These are phyloP conservation scores for Fusarium sp. DNA, from an alignment of 2,329 filamentous ascomycete genomes.

Conservation along the genomic window DNA sequence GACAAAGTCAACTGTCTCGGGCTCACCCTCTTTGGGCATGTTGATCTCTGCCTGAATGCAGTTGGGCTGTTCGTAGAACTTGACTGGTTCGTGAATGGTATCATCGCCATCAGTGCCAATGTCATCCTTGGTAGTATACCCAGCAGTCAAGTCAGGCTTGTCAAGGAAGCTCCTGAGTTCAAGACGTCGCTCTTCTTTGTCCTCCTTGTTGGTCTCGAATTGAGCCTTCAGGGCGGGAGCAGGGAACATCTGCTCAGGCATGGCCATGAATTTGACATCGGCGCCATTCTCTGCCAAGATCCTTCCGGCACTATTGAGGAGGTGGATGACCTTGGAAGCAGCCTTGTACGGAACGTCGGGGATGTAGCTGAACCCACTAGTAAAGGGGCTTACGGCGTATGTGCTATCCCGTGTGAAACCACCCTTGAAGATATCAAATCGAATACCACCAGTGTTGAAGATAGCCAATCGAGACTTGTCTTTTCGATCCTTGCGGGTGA, in stretches of 20 bases:
- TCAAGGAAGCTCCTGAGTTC: slow-evolving; percentile 47
- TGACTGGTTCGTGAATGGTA: slow-evolving; percentile 80
- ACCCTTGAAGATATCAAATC: slow-evolving; percentile 96
- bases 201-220: slow-evolving; percentile 21
- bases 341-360: slow-evolving; percentile 82
- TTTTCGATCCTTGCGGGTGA: slow-evolving; percentile 67
- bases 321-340: slow-evolving; percentile 74
- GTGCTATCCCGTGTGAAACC: slow-evolving; percentile 89
- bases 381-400: slow-evolving; percentile 89
- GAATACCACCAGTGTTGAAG: slow-evolving; percentile 89
- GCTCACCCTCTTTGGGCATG: slow-evolving; percentile 68
- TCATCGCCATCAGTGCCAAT: slow-evolving; percentile 88
- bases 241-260: slow-evolving; percentile 58
- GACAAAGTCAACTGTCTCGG: slow-evolving; percentile 84
- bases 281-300: slow-evolving; percentile 56
- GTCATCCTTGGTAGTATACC: slow-evolving; percentile 92
- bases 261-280: slow-evolving; percentile 60
- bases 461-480: slow-evolving; percentile 77
- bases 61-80: slow-evolving; percentile 84
- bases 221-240: slow-evolving; percentile 25
- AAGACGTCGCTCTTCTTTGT: slow-evolving; percentile 42
- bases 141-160: slow-evolving; percentile 64
- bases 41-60: slow-evolving; percentile 77
- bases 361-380: slow-evolving; percentile 79
- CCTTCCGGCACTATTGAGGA: slow-evolving; percentile 66